These are phyloP conservation scores for Jamesozyma gamospora DNA, from an alignment of 805 yeast species.

Conservation along the genomic window DNA sequence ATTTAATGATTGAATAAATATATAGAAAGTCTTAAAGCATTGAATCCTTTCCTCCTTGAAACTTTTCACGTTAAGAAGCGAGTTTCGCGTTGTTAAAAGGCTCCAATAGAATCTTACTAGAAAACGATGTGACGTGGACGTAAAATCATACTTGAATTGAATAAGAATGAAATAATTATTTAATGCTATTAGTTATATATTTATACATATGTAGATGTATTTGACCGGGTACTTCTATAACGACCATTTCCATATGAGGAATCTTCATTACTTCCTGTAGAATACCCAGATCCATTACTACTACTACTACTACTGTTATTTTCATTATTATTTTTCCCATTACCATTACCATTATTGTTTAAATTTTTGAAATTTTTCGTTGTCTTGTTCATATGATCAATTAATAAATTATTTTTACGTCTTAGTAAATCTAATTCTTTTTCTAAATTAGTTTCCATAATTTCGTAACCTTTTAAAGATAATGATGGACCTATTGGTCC, in stretches of 20 bases:
- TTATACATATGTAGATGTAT: slow-evolving; percentile 10
- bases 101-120: no score
- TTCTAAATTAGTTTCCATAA: slow-evolving; percentile 8
- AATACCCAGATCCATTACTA: background rate
- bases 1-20: no score
- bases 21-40: no score
- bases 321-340: background rate
- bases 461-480: slow-evolving; percentile 7
- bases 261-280: background rate
- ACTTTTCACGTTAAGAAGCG: no score
- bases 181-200: no score
- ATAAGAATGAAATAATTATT: no score
- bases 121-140: no score
- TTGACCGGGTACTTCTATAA: slow-evolving; percentile 17
- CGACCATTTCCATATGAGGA: slow-evolving; percentile 3
- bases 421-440: slow-evolving; percentile 8
- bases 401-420: slow-evolving; percentile 13
- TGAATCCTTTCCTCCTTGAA: no score
- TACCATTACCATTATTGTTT: background rate
- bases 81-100: no score
- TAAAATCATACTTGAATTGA: no score
- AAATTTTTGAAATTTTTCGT: slow-evolving; percentile 4
- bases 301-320: background rate
- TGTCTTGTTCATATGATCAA: slow-evolving; percentile 15
- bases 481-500: slow-evolving; percentile 30